phyloP scores from a whole-genome alignment of 805 yeast genomes.

The Yarrowia bubula region DNA sequence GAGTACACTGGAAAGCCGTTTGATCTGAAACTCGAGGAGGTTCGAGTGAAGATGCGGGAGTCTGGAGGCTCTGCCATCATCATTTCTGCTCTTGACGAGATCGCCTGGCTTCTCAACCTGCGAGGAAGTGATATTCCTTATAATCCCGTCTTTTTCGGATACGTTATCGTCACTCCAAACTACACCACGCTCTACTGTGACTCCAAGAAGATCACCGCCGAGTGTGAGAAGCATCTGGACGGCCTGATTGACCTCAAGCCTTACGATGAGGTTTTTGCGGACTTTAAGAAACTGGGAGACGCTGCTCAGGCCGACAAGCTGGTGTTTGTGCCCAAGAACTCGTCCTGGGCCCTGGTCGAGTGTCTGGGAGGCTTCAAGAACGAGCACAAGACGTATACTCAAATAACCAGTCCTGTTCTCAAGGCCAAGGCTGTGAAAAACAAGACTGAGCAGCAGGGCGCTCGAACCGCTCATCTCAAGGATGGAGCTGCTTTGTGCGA shows the following conservation, averaged over 20 bases:
- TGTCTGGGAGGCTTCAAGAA: conserved; percentile 45
- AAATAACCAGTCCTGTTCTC: conserved; percentile 59
- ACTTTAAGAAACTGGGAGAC: conserved; percentile 41
- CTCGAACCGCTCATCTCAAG: conserved; percentile 70
- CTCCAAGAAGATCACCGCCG: conserved; percentile 44
- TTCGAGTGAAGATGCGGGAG: conserved; percentile 37
- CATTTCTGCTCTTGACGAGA: conserved; percentile 76
- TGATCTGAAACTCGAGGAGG: conserved; percentile 52
- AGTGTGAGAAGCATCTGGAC: conserved; percentile 44
- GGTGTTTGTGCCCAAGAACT: conserved; percentile 50
- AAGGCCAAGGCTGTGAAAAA: conserved; percentile 76
- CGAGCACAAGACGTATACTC: conserved; percentile 34
- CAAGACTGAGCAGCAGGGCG: conserved; percentile 64
- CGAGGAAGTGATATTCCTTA: conserved; percentile 81
- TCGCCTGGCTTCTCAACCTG: conserved; percentile 86
- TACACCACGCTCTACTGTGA: conserved; percentile 55
- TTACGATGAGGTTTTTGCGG: conserved; percentile 60
- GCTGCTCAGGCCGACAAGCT: conserved; percentile 39
- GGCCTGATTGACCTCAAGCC: conserved; percentile 49
- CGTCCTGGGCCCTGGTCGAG: conserved; percentile 68
- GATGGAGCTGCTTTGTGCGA: conserved; percentile 78
- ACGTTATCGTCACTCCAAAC: conserved; percentile 48
- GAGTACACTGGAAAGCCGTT: conserved; percentile 66
- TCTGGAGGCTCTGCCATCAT: conserved; percentile 49
- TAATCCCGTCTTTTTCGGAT: conserved; percentile 83